A percentile compares a stretch with the other conserved stretches of the same genome.
These are phyloP conservation scores for Corymbia maculata DNA, from an alignment of 345 rosid species.

Conservation along the genomic window DNA sequence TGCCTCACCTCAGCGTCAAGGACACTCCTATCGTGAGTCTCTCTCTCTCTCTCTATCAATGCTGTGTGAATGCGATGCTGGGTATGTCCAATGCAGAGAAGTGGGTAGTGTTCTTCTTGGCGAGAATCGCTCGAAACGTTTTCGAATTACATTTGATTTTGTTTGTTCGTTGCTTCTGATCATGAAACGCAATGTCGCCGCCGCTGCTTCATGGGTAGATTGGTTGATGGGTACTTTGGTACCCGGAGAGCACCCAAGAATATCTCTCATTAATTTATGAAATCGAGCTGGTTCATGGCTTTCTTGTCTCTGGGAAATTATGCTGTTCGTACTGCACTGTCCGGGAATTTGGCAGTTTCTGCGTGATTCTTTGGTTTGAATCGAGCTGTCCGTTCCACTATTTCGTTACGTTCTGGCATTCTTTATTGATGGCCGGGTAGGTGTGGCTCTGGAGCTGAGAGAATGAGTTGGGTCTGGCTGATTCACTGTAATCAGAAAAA, in stretches of 20 bases:
- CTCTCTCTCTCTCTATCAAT: background rate
- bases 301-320: background rate
- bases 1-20: constrained; percentile 82
- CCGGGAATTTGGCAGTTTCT: background rate
- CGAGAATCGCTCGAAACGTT: background rate
- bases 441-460: background rate
- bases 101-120: background rate
- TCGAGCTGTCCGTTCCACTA: background rate
- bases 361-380: background rate
- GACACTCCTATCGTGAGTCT: constrained; percentile 57
- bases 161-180: background rate
- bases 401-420: background rate
- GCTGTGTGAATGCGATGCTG: background rate
- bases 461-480: background rate
- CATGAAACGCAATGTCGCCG: background rate
- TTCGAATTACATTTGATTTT: background rate
- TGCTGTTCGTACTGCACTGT: background rate
- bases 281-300: background rate
- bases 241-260: background rate
- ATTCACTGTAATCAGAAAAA: background rate
- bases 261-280: background rate
- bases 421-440: background rate
- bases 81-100: background rate
- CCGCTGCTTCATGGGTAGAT: background rate
- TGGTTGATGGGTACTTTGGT: background rate